Evolutionary conservation across 495 filamentous ascomycete genomes (phyloP), one percentile per base, ranked within the genome.

Genomic region (Cairneyella variabilis): DNA sequence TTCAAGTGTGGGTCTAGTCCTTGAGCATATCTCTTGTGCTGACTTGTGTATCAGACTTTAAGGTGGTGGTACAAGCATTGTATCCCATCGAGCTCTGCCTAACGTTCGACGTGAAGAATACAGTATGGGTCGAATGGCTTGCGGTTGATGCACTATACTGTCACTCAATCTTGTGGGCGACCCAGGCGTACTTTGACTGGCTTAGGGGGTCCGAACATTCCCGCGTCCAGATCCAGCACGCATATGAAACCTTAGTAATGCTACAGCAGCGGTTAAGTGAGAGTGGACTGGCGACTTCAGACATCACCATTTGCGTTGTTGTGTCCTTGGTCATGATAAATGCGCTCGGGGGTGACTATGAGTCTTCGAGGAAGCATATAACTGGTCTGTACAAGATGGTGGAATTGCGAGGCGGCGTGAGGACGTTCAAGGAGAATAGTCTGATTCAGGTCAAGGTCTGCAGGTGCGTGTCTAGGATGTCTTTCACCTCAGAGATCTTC

Each of bases 361-460:
- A 57, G 10, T 40, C 69, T 0, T 65, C 64, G 3, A 53, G 43
- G 6, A 57, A 69, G 21, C 73, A 76, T 51, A 57, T 70, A 17
- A 11, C 57, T 12, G 71, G 71, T 1, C 59, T 73, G 4, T 62
- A 59, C 2, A 68, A 63, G 41, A 65, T 76, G 9, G 58, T 70
- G 39, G 51, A 57, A 20, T 23, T 73, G 14, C 62, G 64, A 36
- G 70, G 70, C 1, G 71, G 70, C 1, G 16, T 71, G 2, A 6
- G 6, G 16, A 54, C 54, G 4, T 48, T 71, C 4, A 43, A n/a
- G 7, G 36, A 48, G 5, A 65, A 67, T n/a, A 42, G 39, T 17
- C 62, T 64, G 40, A 53, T 68, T 0, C 20, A 62, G 11, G 34
- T 58, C 9, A 63, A 71, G 32, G 27, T 68, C 3, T 41, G 64